Base-by-base conservation (phyloP, 768 basidiomycete species). In the Russula brevipes region DNA sequence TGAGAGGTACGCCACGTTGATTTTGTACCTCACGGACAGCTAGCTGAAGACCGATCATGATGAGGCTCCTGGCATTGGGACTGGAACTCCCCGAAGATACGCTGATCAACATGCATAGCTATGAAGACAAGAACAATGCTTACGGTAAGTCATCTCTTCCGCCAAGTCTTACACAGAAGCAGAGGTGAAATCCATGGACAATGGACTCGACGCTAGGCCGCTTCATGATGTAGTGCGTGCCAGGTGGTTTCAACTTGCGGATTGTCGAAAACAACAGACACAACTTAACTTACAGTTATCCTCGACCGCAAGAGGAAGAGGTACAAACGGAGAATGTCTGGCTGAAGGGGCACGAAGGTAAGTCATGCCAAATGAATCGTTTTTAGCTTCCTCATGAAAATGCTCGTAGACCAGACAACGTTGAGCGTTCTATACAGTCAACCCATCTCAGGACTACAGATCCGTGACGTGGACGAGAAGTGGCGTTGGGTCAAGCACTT, bases 171-270 rank as follows among this genome's bases (percentile, higher is more conserved):
- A 1, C 24, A 55, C 24, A 17, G 14, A 16, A 8, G 17, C 11
- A 42, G 39, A n/a, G 9, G 12, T n/a, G 16, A 17, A 44, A n/a
- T 55, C 41, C 2, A 31, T 41, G 16, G 30, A 38, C 24, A 24
- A 24, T 24, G 24, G 11, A 24, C 54, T 50, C 17, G 31, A 46
- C 30, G 6, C 31, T 58, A 86, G 83, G 81, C 5, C 76, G 85
- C 51, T 85, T 82, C 71, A 85, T 85, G 82, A 85, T 86, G 75
- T 86, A 86, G 84, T 83, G 30, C 14, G 82, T 3, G 35, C 14
- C 6, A 50, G 10, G 30, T 6, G 10, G 30, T 31, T 50, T 31
- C 9, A 33, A 16, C 16, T 35, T 10, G 3, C 1, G 11, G 49
- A 24, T 24, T 17, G 4, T 4, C 14, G 2, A 33, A 11, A 14